phyloP scores from a whole-genome alignment of 1,139 yeast species.

The Suhomyces kunorum region DNA sequence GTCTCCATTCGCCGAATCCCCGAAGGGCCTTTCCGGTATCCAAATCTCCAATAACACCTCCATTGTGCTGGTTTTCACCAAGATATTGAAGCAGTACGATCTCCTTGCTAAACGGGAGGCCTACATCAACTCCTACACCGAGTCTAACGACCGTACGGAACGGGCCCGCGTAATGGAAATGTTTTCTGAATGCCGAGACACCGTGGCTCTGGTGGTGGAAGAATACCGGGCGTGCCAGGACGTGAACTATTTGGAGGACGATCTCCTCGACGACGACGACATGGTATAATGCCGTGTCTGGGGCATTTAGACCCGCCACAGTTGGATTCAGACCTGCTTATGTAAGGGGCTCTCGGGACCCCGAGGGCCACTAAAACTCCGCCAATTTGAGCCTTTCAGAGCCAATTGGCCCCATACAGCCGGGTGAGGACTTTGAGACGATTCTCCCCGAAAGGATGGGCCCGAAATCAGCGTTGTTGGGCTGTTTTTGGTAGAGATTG shows the following conservation, averaged over 20 bases:
- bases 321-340: not conserved
- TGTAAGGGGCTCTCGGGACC: conserved; percentile 2
- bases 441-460: too few relatives aligned
- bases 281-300: conserved; percentile 12
- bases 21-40: conserved; percentile 59
- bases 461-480: too few relatives aligned
- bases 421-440: too few relatives aligned
- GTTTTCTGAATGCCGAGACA: conserved; percentile 78
- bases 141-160: conserved; percentile 48
- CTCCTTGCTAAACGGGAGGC: conserved; percentile 79
- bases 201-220: conserved; percentile 64
- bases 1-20: conserved; percentile 52
- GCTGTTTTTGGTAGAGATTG: too few relatives aligned
- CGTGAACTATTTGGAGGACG: conserved; percentile 55
- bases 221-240: conserved; percentile 69
- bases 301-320: conserved; percentile 2
- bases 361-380: too few relatives aligned
- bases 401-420: not conserved
- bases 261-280: conserved; percentile 23
- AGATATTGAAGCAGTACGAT: conserved; percentile 77
- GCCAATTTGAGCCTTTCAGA: too few relatives aligned
- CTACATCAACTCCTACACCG: conserved; percentile 76
- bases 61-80: conserved; percentile 62
- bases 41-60: conserved; percentile 81
- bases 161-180: conserved; percentile 59